A percentile compares a stretch with the other conserved stretches of the same genome.
phyloP scores from a whole-genome alignment of 768 basidiomycete species.

The Tulasnella sp. region DNA sequence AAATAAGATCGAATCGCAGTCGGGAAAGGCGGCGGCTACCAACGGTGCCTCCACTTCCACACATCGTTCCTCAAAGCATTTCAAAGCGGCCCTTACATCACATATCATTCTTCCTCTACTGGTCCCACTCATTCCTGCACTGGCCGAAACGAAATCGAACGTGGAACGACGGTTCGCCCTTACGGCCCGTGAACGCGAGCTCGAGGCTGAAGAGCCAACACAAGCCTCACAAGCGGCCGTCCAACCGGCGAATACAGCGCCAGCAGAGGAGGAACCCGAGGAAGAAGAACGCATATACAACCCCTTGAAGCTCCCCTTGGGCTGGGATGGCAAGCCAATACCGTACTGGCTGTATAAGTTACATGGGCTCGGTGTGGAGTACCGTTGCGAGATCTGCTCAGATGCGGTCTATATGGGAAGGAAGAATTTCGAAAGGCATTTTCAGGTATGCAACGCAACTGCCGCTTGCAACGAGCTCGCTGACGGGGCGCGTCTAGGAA shows the following conservation, averaged over 20 bases:
- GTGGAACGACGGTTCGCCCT: constrained; percentile 93
- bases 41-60: background rate
- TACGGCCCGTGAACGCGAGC: constrained; percentile 94
- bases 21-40: background rate
- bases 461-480: background rate
- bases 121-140: constrained; percentile 43
- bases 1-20: constrained; percentile 17
- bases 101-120: constrained; percentile 59
- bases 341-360: constrained; percentile 98
- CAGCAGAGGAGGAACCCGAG: constrained; percentile 66
- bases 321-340: constrained; percentile 98
- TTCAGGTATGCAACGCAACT: constrained; percentile 44
- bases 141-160: constrained; percentile 88
- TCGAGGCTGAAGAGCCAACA: constrained; percentile 63
- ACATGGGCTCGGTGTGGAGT: constrained; percentile 96
- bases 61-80: constrained; percentile 35
- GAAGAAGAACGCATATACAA: constrained; percentile 97
- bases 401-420: constrained; percentile 95
- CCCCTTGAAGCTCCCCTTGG: constrained; percentile 88
- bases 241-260: constrained; percentile 32
- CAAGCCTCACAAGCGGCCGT: constrained; percentile 36
- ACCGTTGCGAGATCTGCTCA: constrained; percentile 94
- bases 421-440: constrained; percentile 96
- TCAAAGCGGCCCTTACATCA: constrained; percentile 57
- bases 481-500: constrained; percentile 40